Base-by-base conservation (phyloP, 495 filamentous ascomycete genomes). In the Penicillium chermesinum region DNA sequence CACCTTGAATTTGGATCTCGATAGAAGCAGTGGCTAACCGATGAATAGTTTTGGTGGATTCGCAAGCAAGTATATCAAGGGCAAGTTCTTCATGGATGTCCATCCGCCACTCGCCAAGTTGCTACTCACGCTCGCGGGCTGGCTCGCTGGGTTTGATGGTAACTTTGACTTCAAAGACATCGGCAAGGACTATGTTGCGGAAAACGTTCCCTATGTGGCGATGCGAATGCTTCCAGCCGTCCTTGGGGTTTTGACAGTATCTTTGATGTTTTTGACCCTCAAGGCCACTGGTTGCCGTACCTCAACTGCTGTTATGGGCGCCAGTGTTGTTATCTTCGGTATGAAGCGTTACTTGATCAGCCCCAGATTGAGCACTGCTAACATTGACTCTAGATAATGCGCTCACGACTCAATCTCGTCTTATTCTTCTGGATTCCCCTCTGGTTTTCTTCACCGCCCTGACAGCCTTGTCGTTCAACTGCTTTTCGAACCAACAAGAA, bases 131-230 rank as follows among this genome's bases (percentile, higher is more conserved):
- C 82, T 98, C 35, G 90, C 91, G 52, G 93, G 93, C 41, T 98
- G 86, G 85, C 69, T 96, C 41, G 93, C 91, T 53, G 93, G 94
- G 17, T 98, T 96, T 61, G 79, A 96, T 66, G 93, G 93, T 41
- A 77, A 87, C 38, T 98, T 98, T 51, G 93, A 98, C 64, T 98
- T 98, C 76, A 98, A 98, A 74, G 94, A 98, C 56, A 98, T 98
- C 74, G 93, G 93, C 58, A 96, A 96, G 72, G 93, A 98, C 62
- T 98, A 98, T 59, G 62, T 97, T 39, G 94, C 91, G 67, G 88
- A 94, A 0, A 83, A 85, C 16, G 93, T 98, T 38, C 93, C 93
- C 10, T 98, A 97, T 71, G 94, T 98, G 14, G 88, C 93, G 34
- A 98, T 98, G 93, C 84, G 93, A 62, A 63, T 97, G 73, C 80